Conservation (phyloP, 2,329 filamentous ascomycete species). For the Aspergillus terreus region DNA sequence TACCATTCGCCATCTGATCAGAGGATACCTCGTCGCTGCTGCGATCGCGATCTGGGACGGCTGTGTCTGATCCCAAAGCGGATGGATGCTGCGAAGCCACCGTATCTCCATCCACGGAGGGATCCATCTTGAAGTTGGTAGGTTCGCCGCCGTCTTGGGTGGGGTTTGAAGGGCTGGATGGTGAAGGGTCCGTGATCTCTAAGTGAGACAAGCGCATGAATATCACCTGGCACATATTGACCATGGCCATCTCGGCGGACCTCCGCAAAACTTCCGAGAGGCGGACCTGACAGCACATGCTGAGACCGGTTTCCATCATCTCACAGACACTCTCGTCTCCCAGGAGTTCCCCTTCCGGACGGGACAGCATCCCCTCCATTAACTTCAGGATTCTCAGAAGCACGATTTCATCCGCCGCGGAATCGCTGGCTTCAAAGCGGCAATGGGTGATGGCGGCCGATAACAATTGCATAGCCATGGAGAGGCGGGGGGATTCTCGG, state of each 20-base stretch:
- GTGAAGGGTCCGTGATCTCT: constrained; percentile 69
- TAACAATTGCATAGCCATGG: constrained; percentile 88
- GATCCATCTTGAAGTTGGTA: constrained; percentile 79
- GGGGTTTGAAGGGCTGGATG: constrained; percentile 63
- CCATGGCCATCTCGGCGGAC: constrained; percentile 94
- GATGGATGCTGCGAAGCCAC: constrained; percentile 51
- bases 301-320: constrained; percentile 98
- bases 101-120: constrained; percentile 64
- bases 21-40: constrained; percentile 31
- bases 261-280: constrained; percentile 86
- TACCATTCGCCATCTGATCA: constrained; percentile 30
- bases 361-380: constrained; percentile 98
- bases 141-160: constrained; percentile 58
- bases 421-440: constrained; percentile 94
- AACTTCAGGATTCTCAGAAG: constrained; percentile 89
- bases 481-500: constrained; percentile 77
- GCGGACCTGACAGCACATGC: constrained; percentile 91
- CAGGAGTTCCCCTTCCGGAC: constrained; percentile 85
- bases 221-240: constrained; percentile 98
- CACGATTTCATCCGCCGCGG: constrained; percentile 91
- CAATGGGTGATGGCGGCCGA: constrained; percentile 96
- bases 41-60: constrained; percentile 28
- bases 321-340: constrained; percentile 98
- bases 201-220: constrained; percentile 89
- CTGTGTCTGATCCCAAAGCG: constrained; percentile 37